Conservation (phyloP, 2,329 filamentous ascomycete genomes). For the Venturia aucupariae region DNA sequence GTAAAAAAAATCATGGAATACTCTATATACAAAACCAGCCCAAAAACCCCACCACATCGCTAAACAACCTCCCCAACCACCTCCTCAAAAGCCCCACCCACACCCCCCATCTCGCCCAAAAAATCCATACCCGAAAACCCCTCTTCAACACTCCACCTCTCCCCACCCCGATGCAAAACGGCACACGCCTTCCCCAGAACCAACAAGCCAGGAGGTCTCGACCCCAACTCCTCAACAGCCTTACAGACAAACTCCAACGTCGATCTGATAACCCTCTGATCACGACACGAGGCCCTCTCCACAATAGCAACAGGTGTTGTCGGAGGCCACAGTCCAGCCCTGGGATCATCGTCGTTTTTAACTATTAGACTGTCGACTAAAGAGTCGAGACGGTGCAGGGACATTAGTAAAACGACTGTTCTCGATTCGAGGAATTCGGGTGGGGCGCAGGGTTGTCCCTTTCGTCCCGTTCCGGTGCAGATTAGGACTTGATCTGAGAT, state of each 20-base stretch:
- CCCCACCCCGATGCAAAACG: slow-evolving; percentile 54
- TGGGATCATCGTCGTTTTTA: slow-evolving; percentile 7
- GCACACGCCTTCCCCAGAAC: slow-evolving; percentile 80
- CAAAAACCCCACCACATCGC: not conserved
- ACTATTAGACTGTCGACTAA: slow-evolving; percentile 57
- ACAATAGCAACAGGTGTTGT: slow-evolving; percentile 85
- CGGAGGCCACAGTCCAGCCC: slow-evolving; percentile 50
- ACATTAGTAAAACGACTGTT: slow-evolving; percentile 93
- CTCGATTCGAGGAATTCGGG: slow-evolving; percentile 67
- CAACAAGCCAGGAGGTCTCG: slow-evolving; percentile 76
- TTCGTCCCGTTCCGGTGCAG: slow-evolving; percentile 93
- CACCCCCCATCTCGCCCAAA: not conserved
- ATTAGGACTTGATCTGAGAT: slow-evolving; percentile 88
- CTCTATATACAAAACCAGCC: too few relatives aligned
- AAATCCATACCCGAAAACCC: slow-evolving; percentile 66
- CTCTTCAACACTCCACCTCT: slow-evolving; percentile 77
- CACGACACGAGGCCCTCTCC: slow-evolving; percentile 85
- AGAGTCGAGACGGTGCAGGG: slow-evolving; percentile 70
- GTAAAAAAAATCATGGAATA: too few relatives aligned
- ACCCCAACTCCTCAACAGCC: slow-evolving; percentile 83
- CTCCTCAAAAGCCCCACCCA: not conserved
- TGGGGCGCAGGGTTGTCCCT: slow-evolving; percentile 72
- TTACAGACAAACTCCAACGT: slow-evolving; percentile 69
- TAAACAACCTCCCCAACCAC: not conserved
- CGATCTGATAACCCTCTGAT: slow-evolving; percentile 86